phyloP scores from a whole-genome alignment of 2,329 filamentous ascomycete species.

The Trichoderma lentiforme region DNA sequence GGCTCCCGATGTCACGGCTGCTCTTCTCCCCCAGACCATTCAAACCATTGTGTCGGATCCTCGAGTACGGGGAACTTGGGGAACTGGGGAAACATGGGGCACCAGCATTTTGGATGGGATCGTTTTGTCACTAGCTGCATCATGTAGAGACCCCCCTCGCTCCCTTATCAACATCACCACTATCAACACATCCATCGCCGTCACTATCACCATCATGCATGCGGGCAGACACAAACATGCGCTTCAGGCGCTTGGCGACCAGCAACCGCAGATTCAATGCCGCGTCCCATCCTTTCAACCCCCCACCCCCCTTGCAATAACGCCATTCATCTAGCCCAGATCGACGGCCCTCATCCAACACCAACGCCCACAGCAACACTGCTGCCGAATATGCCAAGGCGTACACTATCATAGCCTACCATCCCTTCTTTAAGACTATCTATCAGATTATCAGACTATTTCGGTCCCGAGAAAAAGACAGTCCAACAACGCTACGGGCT shows the following conservation, averaged over 20 bases:
- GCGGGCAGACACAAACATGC: neutral
- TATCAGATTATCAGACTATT: neutral
- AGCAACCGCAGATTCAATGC: neutral
- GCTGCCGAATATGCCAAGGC: neutral
- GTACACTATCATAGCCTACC: neutral
- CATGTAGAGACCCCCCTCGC: neutral
- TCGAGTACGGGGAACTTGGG: neutral
- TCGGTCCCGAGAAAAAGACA: neutral
- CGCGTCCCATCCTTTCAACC: neutral
- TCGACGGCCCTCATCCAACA: neutral
- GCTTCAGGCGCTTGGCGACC: neutral
- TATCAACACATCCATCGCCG: neutral
- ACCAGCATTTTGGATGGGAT: neutral
- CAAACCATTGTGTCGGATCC: slow-evolving; percentile 12
- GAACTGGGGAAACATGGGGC: slow-evolving; percentile 15
- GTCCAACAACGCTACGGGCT: neutral
- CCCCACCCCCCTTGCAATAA: neutral
- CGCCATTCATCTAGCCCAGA: neutral
- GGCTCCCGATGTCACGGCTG: slow-evolving; percentile 9
- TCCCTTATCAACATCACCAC: neutral
- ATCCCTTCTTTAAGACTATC: neutral
- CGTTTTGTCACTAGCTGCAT: neutral
- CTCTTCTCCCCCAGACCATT: neutral
- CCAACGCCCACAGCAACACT: neutral
- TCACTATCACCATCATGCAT: neutral